phyloP scores from a whole-genome alignment of 306 rosid genomes.

The Inga laurina region DNA sequence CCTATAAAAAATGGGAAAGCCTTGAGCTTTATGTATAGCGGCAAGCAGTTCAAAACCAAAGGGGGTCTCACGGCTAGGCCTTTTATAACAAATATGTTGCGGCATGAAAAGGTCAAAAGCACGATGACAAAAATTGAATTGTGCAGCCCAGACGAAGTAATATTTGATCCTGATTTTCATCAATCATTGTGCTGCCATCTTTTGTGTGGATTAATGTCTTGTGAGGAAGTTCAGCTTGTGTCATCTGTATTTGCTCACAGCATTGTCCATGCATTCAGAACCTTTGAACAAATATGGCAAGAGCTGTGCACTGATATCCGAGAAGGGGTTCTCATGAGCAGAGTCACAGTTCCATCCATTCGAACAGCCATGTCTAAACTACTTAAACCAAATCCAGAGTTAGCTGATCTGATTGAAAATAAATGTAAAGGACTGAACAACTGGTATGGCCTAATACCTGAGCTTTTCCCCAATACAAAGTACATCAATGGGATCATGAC shows the following conservation, averaged over 20 bases:
- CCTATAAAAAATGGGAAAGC: neutral
- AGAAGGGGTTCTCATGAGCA: too few relatives aligned
- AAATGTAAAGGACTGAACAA: too few relatives aligned
- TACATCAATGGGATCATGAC: too few relatives aligned
- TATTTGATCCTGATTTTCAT: neutral
- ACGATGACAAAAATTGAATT: too few relatives aligned
- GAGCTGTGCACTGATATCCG: too few relatives aligned
- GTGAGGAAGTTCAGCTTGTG: neutral
- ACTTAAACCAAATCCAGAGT: too few relatives aligned
- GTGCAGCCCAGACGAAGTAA: neutral
- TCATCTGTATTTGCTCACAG: neutral
- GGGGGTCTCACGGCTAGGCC: neutral
- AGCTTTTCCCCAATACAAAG: too few relatives aligned
- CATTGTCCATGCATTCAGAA: neutral
- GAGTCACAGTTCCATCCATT: too few relatives aligned
- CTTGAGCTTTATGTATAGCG: neutral
- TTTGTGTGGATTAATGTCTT: neutral
- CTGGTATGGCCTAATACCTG: too few relatives aligned
- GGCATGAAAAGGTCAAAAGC: neutral
- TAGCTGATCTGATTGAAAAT: too few relatives aligned
- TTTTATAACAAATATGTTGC: neutral
- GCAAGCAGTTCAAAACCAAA: neutral
- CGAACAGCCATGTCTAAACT: too few relatives aligned
- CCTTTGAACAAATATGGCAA: too few relatives aligned
- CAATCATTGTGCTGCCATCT: neutral